phyloP scores from a whole-genome alignment of 1,139 yeast genomes.

The Blastobotrys serpentis region DNA sequence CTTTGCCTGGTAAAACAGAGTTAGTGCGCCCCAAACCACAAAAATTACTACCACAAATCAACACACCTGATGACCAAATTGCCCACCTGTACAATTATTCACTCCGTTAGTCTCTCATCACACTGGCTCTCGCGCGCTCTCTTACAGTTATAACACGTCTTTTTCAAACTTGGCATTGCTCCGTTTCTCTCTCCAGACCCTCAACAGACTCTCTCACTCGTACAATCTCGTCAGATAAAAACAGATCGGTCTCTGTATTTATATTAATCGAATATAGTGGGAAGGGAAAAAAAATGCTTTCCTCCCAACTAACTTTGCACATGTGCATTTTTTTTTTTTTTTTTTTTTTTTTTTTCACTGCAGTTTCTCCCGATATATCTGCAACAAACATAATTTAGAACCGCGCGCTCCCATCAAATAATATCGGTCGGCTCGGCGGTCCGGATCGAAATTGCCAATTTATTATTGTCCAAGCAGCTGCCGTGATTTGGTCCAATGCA shows the following conservation, averaged over 20 bases:
- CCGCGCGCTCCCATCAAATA: too few species aligned
- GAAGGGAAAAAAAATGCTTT: background rate
- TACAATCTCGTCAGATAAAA: slow-evolving; percentile 3
- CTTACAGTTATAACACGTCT: slow-evolving; percentile 34
- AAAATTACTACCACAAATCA: too few species aligned
- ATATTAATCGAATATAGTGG: background rate
- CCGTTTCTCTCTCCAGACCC: slow-evolving; percentile 11
- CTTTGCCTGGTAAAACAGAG: slow-evolving; percentile 34
- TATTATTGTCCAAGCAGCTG: too few species aligned
- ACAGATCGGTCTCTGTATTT: slow-evolving; percentile 3
- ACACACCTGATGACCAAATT: slow-evolving; percentile 37
- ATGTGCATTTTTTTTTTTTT: too few species aligned
- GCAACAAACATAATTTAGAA: too few species aligned
- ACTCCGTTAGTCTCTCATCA: background rate
- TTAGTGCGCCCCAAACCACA: too few species aligned
- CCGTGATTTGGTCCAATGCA: too few species aligned
- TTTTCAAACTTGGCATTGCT: slow-evolving; percentile 26
- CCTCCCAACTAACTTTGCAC: background rate
- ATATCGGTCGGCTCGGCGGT: background rate
- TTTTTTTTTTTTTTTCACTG: slow-evolving; percentile 1
- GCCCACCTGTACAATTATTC: slow-evolving; percentile 36
- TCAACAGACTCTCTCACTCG: slow-evolving; percentile 4
- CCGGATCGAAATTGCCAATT: too few species aligned
- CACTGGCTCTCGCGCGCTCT: background rate
- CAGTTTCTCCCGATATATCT: too few species aligned